A percentile compares a stretch with the other conserved stretches of the same genome.
phyloP scores from a whole-genome alignment of 352 stramenopile genomes.

The Pilasporangium apinafurcum region DNA sequence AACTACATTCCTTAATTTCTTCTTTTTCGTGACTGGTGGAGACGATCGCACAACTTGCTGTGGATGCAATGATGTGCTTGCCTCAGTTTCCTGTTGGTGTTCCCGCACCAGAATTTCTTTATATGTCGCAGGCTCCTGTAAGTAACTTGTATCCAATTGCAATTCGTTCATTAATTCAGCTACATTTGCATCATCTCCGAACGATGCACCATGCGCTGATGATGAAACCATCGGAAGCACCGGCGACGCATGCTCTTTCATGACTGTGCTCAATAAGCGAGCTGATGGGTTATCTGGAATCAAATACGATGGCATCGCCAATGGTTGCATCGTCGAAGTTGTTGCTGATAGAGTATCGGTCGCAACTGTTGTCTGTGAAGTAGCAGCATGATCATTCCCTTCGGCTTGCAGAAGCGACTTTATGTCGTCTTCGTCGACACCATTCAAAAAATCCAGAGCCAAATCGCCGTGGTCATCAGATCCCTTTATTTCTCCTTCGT shows the following conservation, averaged over 20 bases:
- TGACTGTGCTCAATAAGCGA: too few relatives aligned
- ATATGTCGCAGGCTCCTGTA: slow-evolving; percentile 5
- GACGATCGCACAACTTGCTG: slow-evolving; percentile 5
- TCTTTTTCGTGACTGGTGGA: slow-evolving; percentile 1
- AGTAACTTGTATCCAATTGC: slow-evolving; percentile 27
- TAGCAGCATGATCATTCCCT: not conserved
- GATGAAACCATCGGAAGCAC: not conserved
- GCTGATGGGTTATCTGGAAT: slow-evolving; percentile 5
- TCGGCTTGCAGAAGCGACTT: slow-evolving; percentile 36
- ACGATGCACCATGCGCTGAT: slow-evolving; percentile 3
- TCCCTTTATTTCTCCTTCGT: not conserved
- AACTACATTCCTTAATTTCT: slow-evolving; percentile 1
- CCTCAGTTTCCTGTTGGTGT: slow-evolving; percentile 44
- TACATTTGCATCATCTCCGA: slow-evolving; percentile 34
- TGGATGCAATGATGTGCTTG: slow-evolving; percentile 33
- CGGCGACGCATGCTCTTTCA: slow-evolving; percentile 8
- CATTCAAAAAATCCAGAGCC: slow-evolving; percentile 47
- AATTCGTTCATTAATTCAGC: slow-evolving; percentile 45
- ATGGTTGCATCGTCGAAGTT: slow-evolving; percentile 3
- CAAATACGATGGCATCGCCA: slow-evolving; percentile 22
- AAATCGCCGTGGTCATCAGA: too few relatives aligned
- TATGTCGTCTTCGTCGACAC: slow-evolving; percentile 49
- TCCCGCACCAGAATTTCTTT: slow-evolving; percentile 3
- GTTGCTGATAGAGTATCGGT: too few relatives aligned
- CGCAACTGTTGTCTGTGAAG: not conserved